A percentile compares a stretch with the other conserved stretches of the same genome.
phyloP scores from a whole-genome alignment of 2,329 filamentous ascomycete genomes.

The Lachnellula hyalina region DNA sequence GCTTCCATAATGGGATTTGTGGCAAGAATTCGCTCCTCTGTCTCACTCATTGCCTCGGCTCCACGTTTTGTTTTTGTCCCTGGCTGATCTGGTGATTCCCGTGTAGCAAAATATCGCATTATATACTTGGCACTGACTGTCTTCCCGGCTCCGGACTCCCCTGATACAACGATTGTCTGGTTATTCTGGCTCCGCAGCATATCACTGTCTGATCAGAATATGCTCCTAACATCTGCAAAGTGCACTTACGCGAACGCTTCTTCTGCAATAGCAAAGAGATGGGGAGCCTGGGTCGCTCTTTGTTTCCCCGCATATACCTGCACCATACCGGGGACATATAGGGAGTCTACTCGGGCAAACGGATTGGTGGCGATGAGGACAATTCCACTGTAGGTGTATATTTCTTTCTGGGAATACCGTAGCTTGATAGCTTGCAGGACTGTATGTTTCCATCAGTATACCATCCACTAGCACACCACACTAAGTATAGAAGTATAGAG shows the following conservation, averaged over 20 bases:
- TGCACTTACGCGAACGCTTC: constrained; percentile 86
- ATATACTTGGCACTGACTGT: constrained; percentile 99
- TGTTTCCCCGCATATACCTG: constrained; percentile 98
- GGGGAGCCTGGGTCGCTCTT: constrained; percentile 90
- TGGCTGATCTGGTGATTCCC: constrained; percentile 87
- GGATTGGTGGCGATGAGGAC: constrained; percentile 98
- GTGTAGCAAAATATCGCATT: constrained; percentile 98
- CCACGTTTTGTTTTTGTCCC: constrained; percentile 71
- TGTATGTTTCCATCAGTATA: constrained; percentile 35
- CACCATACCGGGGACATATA: constrained; percentile 99
- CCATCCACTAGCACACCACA: constrained; percentile 1
- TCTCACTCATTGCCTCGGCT: constrained; percentile 84
- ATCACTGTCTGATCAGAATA: constrained; percentile 59
- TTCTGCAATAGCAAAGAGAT: constrained; percentile 97
- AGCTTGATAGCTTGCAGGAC: constrained; percentile 96
- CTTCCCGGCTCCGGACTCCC: constrained; percentile 97
- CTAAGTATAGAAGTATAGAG: constrained; percentile 4
- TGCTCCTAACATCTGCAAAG: background rate
- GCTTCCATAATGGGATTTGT: constrained; percentile 99
- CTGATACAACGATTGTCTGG: constrained; percentile 98
- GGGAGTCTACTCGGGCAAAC: constrained; percentile 92
- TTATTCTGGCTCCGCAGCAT: constrained; percentile 96
- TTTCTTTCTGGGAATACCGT: constrained; percentile 96
- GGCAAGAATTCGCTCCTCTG: constrained; percentile 94
- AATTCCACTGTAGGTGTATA: constrained; percentile 99